Conservation (phyloP, 2,329 filamentous ascomycete species). For the Aulographum hederae region DNA sequence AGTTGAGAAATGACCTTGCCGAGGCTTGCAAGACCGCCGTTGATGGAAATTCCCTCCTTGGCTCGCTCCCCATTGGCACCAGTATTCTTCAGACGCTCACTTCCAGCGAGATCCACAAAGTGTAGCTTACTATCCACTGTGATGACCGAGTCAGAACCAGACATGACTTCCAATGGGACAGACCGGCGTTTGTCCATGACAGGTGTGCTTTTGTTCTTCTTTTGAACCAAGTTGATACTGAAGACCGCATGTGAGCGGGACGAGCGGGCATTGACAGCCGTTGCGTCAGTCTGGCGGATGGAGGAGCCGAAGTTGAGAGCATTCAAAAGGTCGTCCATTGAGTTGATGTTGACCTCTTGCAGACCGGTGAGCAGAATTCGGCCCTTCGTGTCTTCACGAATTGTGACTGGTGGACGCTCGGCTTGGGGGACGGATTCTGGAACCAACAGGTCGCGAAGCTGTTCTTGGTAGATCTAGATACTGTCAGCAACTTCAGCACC, state of each 20-base stretch:
- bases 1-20: slow-evolving; percentile 98
- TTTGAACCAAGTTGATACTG: slow-evolving; percentile 81
- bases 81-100: slow-evolving; percentile 92
- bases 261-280: slow-evolving; percentile 92
- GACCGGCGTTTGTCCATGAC: slow-evolving; percentile 70
- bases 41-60: slow-evolving; percentile 95
- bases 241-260: slow-evolving; percentile 96
- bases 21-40: slow-evolving; percentile 80
- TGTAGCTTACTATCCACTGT: slow-evolving; percentile 97
- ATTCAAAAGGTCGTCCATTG: slow-evolving; percentile 74
- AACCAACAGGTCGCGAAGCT: slow-evolving; percentile 74
- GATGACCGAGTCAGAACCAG: slow-evolving; percentile 44
- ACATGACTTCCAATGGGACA: slow-evolving; percentile 65
- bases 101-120: slow-evolving; percentile 94
- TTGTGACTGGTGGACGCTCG: slow-evolving; percentile 68
- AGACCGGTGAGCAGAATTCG: slow-evolving; percentile 88
- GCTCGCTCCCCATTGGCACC: slow-evolving; percentile 87
- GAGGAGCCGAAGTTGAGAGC: slow-evolving; percentile 83
- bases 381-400: slow-evolving; percentile 85
- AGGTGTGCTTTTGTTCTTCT: slow-evolving; percentile 41
- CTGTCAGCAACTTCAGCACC: slow-evolving; percentile 6
- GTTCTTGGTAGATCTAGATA: slow-evolving; percentile 83
- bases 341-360: slow-evolving; percentile 74
- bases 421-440: slow-evolving; percentile 49
- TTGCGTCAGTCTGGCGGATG: slow-evolving; percentile 91